phyloP scores from a whole-genome alignment of 108 stramenopile species.

The Skeletonema grethae region DNA sequence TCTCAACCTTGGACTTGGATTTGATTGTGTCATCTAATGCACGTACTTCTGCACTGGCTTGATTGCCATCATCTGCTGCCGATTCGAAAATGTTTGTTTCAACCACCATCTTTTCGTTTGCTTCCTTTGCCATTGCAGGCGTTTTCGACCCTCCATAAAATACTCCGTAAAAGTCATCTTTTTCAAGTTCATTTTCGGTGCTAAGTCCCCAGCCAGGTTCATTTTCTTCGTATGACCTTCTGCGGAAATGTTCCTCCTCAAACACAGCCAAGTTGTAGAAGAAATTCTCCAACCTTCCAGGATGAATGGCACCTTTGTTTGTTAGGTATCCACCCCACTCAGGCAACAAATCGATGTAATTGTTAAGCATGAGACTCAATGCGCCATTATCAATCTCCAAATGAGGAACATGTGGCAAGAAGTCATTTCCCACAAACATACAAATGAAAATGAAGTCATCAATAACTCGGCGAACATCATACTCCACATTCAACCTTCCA shows the following conservation, averaged over 20 bases:
- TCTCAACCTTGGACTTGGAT: slow-evolving; percentile 46
- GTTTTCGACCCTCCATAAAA: slow-evolving; percentile 72
- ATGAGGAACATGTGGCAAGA: slow-evolving; percentile 94
- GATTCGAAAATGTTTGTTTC: slow-evolving; percentile 27
- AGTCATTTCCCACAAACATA: slow-evolving; percentile 98
- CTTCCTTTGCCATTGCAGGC: slow-evolving; percentile 57
- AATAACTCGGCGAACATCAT: slow-evolving; percentile 87
- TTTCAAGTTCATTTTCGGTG: slow-evolving; percentile 72
- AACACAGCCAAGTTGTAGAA: slow-evolving; percentile 85
- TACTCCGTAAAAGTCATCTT: slow-evolving; percentile 79
- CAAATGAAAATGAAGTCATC: slow-evolving; percentile 99
- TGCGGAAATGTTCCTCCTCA: slow-evolving; percentile 94
- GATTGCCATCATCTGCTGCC: not conserved
- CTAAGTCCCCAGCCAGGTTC: slow-evolving; percentile 84
- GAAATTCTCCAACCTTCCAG: slow-evolving; percentile 90
- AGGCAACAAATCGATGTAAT: slow-evolving; percentile 86
- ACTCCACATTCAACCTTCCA: slow-evolving; percentile 49
- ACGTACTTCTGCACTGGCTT: slow-evolving; percentile 8
- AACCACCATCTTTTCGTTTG: slow-evolving; percentile 62
- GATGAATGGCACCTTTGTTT: slow-evolving; percentile 89
- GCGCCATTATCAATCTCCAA: slow-evolving; percentile 95
- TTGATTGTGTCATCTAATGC: slow-evolving; percentile 30
- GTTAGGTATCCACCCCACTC: slow-evolving; percentile 94
- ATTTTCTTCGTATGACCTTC: slow-evolving; percentile 89
- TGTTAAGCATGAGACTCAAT: slow-evolving; percentile 91